A percentile compares a stretch with the other conserved stretches of the same genome.
Evolutionary conservation across 2,329 filamentous ascomycete genomes (phyloP).

Genomic region (Rutstroemia sp.): DNA sequence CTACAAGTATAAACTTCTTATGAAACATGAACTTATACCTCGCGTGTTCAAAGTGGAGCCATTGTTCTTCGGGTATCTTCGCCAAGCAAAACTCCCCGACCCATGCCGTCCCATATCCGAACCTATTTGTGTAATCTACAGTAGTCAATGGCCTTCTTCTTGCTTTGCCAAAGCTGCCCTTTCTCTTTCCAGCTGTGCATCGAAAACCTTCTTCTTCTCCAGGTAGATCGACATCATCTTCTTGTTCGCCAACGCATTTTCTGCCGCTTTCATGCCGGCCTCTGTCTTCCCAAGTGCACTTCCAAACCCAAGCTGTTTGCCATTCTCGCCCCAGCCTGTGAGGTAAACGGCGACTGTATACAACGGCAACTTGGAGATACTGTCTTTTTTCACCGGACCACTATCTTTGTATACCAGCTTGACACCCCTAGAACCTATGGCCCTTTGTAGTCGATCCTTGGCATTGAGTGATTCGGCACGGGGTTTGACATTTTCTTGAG

Average conservation of each 20-base stretch:
- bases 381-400: constrained; percentile 45
- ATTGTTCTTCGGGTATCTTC: neutral
- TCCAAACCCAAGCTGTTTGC: constrained; percentile 53
- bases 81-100: neutral
- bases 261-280: constrained; percentile 60
- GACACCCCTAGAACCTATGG: constrained; percentile 46
- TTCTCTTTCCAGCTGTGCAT: constrained; percentile 30
- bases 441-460: constrained; percentile 46
- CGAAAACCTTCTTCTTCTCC: constrained; percentile 38
- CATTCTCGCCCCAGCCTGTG: constrained; percentile 59
- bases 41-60: neutral
- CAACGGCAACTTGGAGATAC: constrained; percentile 44
- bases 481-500: neutral
- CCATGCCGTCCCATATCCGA: neutral
- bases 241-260: constrained; percentile 56
- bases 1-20: neutral
- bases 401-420: constrained; percentile 55
- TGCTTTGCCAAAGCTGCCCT: constrained; percentile 16
- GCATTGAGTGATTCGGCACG: constrained; percentile 21
- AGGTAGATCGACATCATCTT: constrained; percentile 45
- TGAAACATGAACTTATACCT: neutral
- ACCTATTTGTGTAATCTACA: neutral
- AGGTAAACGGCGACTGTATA: constrained; percentile 59
- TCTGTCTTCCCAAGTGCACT: constrained; percentile 60
- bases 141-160: neutral